These are phyloP conservation scores for Naganishia vishniacii DNA, from an alignment of 768 basidiomycete species.

Conservation along the genomic window DNA sequence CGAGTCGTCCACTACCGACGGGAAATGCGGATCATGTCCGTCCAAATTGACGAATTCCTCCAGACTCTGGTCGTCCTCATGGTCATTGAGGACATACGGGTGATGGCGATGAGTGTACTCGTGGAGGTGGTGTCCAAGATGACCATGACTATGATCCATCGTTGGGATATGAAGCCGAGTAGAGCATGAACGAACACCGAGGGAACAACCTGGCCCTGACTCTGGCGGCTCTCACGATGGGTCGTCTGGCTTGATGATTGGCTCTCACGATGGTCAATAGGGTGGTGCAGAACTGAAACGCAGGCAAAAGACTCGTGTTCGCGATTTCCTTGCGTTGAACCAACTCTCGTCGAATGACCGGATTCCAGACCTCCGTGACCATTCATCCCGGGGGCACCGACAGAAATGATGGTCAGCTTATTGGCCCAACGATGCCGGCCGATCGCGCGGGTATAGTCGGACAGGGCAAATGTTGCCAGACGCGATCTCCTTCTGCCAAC, in stretches of 20 bases:
- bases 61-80: slow-evolving; percentile 8
- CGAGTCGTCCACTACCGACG: neutral
- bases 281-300: neutral
- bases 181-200: slow-evolving; percentile 13
- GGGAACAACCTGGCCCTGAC: no score
- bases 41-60: slow-evolving; percentile 16
- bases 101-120: neutral
- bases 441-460: slow-evolving; percentile 13
- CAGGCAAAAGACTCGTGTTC: no score
- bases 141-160: slow-evolving; percentile 18
- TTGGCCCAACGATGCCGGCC: neutral
- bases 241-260: neutral
- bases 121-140: slow-evolving; percentile 12
- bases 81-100: neutral
- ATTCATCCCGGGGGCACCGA: neutral
- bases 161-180: neutral
- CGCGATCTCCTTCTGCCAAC: neutral
- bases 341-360: neutral
- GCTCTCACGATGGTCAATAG: slow-evolving; percentile 18
- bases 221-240: slow-evolving; percentile 9
- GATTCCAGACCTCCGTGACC: neutral
- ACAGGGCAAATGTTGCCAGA: neutral
- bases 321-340: neutral
- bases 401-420: neutral
- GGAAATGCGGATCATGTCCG: slow-evolving; percentile 3